Base-by-base conservation (phyloP, 257 asterid genomes). In the Echium plantagineum region DNA sequence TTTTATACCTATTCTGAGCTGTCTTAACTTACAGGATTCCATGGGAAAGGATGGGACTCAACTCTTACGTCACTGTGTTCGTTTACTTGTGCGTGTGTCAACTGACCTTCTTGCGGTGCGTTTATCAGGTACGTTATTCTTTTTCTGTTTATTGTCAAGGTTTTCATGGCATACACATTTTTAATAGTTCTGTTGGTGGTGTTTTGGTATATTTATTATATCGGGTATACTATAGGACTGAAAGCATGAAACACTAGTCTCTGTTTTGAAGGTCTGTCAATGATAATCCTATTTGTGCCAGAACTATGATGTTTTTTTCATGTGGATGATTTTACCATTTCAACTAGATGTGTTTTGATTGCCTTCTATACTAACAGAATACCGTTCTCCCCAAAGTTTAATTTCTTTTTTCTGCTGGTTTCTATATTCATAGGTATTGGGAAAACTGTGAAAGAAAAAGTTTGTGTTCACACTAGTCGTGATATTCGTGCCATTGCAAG, bases 21-120 rank as follows among this genome's bases (percentile, higher is more conserved):
- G 16, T 12, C 49, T 42, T 52, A 30, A 60, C 65, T 68, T 24
- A 51, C 78, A 93, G 97, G 99, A 93, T 74, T 89, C 99, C 47
- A 77, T 93, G 96, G 99, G 96, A 35, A 89, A 93, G 80, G 97
- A 93, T 77, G 96, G 94, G 75, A 93, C 97, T 62, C 99, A 89
- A 78, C 96, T 93, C 69, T 77, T 93, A 85, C 99, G 97, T 31
- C 97, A 89, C 78, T 89, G 97, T 71, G 91, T 86, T 65, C 96
- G 99, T 63, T 64, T 93, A 56, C 97, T 89, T 65, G 87, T 93
- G 63, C 91, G 75, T 8, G 84, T 89, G 72, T 89, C 97, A 63
- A 93, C 86, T 55, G 91, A 93, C 78, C 72, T 93, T 64, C 86
- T 80, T 66, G 96, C 97, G 42, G 96, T 93, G 21, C 94, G 96